Conservation (phyloP, 2,329 filamentous ascomycete genomes). For the Penicillium thymicola region DNA sequence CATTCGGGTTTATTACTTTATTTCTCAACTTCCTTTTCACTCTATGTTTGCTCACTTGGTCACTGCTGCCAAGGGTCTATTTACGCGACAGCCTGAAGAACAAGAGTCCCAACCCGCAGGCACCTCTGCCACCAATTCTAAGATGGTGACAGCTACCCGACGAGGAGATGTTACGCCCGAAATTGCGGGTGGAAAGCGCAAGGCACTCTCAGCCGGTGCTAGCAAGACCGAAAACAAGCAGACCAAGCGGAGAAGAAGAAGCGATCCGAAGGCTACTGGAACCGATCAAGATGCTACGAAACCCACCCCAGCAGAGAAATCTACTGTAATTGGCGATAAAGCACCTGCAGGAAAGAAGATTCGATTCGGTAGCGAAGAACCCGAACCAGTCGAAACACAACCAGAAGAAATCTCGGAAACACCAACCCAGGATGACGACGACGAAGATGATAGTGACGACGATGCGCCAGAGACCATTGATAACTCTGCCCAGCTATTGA, state of each 20-base stretch:
- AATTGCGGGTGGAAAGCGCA: conserved; percentile 33
- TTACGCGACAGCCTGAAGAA: conserved; percentile 31
- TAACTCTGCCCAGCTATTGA: conserved; percentile 39
- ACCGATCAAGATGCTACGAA: conserved; percentile 12
- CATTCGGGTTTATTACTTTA: conserved; percentile 3
- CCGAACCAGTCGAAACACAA: conserved; percentile 23
- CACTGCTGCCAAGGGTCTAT: conserved; percentile 43
- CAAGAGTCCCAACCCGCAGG: conserved; percentile 8
- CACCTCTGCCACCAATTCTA: conserved; percentile 19
- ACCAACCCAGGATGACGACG: conserved; percentile 22
- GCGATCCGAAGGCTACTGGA: conserved; percentile 21
- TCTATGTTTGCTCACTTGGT: conserved; percentile 44
- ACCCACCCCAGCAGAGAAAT: conserved; percentile 8
- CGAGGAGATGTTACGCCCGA: conserved; percentile 23
- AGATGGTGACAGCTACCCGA: conserved; percentile 38
- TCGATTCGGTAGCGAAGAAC: conserved; percentile 44
- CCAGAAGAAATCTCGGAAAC: conserved; percentile 21
- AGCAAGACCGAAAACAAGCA: conserved; percentile 25
- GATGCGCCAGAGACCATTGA: conserved; percentile 44
- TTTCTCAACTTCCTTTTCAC: conserved; percentile 7
- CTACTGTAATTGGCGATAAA: conserved; percentile 14
- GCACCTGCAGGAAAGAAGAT: conserved; percentile 24
- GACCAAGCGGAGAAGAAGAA: conserved; percentile 37
- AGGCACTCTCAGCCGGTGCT: conserved; percentile 23
- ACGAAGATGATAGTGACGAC: conserved; percentile 35